Evolutionary conservation across 106 monocot species (phyloP), one percentile per base, ranked within the genome.

Genomic region (Hemerocallis citrina): DNA sequence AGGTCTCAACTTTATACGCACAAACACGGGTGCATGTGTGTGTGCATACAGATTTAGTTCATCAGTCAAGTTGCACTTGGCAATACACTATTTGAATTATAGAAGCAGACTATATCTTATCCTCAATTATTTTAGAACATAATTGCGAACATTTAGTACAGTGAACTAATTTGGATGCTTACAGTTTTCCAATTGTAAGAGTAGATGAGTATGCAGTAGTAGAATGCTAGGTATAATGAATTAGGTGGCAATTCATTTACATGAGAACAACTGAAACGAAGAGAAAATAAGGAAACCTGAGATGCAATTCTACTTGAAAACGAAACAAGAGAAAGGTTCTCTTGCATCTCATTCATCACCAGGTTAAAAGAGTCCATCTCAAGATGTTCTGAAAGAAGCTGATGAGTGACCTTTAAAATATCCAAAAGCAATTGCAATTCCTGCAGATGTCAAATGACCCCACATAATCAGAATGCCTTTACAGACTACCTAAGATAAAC

Each of bases 261-360:
- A 5, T 32, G n/a, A 54, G 50, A 1, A 54, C 5, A 54, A 54
- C 31, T 31, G 15, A 54, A n/a, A 34, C 48, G 31, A 70, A 58
- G 36, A 34, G 5, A 67, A 61, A 7, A 43, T 5, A 52, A 16
- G 77, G 10, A 71, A 75, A 96, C 91, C 96, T 98, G 91, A 68
- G 84, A 85, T 55, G 88, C 51, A 34, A 98, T 72, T 17, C 96
- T 79, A 52, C 96, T 92, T 32, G 96, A 91, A 69, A 79, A 98
- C 40, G 96, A 98, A 78, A 98, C 79, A 67, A 98, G 84, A 8
- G 96, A 98, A 58, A 92, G 84, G 45, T 84, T 98, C 69, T 98
- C 96, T 68, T 98, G 84, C 81, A 98, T 92, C 77, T 98, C 96
- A 76, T 85, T 84, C 28, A 91, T 61, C 77, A 98, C 88, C 17